Evolutionary conservation across 495 filamentous ascomycete species (phyloP), one percentile per base, ranked within the genome.

Genomic region (Xanthoparmelia taractica): DNA sequence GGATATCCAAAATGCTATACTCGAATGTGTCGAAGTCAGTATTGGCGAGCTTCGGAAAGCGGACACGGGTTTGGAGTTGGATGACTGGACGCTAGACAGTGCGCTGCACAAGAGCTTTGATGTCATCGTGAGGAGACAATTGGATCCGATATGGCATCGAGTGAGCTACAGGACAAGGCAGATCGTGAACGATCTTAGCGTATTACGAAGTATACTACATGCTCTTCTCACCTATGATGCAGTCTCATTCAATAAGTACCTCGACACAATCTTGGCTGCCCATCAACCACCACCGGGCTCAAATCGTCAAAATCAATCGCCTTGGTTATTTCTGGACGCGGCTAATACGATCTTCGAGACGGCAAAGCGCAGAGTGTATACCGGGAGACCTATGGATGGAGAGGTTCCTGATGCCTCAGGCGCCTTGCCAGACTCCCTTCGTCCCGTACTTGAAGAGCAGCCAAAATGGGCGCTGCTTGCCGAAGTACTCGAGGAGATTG

Each of bases 91-190:
- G 61, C 77, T 96, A 25, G 95, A 98, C 72, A 96, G 91, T 72
- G 95, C 94, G 29, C 75, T 98, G 61, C 89, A 97, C 65, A 89
- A 87, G 72, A 93, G 87, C 67, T 98, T 98, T 72, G 95, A 97
- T 73, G 79, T 90, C 40, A 85, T 92, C 63, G 85, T 98, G 57
- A 78, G 92, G 57, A 85, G 93, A 68, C 94, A 98, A 73, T 77
- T 98, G 18, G 92, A 97, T 70, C 91, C 93, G 8, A 91, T 97
- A 61, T 98, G 94, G 94, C 94, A 98, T 75, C 83, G 95, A 60
- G 89, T 96, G 45, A 96, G 89, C 73, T 96, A 90, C 80, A 90
- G 91, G 71, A 97, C 95, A 13, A 89, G 86, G 71, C 91, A 96
- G 72, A 95, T 98, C 66, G 94, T 92, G 38, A 86, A 84, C 69